A percentile compares a stretch with the other conserved stretches of the same genome.
Conservation (phyloP, 371 early-diverging fungal species). For the Gilbertella persicaria region DNA sequence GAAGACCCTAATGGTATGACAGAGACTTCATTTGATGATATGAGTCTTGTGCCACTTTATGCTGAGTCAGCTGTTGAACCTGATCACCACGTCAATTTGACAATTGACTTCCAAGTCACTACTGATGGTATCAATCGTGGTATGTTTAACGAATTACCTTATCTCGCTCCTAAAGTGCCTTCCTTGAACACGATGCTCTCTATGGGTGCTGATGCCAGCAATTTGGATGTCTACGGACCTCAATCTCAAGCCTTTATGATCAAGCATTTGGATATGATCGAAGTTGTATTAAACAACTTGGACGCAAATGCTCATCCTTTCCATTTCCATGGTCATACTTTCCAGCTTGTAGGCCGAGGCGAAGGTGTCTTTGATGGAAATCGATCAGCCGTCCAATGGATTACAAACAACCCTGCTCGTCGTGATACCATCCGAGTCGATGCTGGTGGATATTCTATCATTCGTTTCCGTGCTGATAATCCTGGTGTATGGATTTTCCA, state of each 20-base stretch:
- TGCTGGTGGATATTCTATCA: constrained; percentile 53
- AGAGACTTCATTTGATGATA: constrained; percentile 50
- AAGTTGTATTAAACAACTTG: constrained; percentile 65
- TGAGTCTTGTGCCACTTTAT: constrained; percentile 60
- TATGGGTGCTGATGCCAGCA: constrained; percentile 49
- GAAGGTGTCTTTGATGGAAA: constrained; percentile 15
- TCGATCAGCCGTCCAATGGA: constrained; percentile 37
- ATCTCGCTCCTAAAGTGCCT: constrained; percentile 65
- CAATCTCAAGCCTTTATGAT: constrained; percentile 52
- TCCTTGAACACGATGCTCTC: constrained; percentile 67
- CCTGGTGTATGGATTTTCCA: constrained; percentile 69
- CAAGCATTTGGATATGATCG: constrained; percentile 45
- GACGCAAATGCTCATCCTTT: constrained; percentile 46
- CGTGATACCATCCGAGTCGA: constrained; percentile 67
- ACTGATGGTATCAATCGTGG: constrained; percentile 80
- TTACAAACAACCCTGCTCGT: constrained; percentile 62
- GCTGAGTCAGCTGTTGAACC: constrained; percentile 43
- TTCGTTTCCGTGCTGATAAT: constrained; percentile 65
- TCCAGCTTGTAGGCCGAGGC: constrained; percentile 63
- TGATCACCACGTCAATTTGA: constrained; percentile 54
- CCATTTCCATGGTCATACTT: constrained; percentile 79
- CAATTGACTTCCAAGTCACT: constrained; percentile 61
- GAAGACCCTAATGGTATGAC: constrained; percentile 22
- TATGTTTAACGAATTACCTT: constrained; percentile 75
- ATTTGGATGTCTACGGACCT: constrained; percentile 64